Conservation (phyloP, 1,284 basidiomycete species). For the Rhodofomes roseus region DNA sequence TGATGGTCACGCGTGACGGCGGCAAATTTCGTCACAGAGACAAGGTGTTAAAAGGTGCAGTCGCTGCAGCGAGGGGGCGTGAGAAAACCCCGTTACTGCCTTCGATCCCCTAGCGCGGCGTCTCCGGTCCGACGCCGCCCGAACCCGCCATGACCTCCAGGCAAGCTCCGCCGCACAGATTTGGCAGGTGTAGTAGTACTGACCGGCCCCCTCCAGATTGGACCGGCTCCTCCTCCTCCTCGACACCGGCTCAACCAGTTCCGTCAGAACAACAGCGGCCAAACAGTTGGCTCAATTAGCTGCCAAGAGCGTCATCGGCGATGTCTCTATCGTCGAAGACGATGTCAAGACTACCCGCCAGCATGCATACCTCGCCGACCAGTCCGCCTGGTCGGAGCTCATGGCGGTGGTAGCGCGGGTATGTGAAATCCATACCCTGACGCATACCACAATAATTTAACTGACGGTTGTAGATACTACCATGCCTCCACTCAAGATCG, state of each 20-base stretch:
- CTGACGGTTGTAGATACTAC: conserved; percentile 60
- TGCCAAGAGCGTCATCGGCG: conserved; percentile 74
- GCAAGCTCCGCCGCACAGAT: conserved; percentile 32
- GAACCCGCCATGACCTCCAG: conserved; percentile 62
- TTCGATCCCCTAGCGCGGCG: conserved; percentile 33
- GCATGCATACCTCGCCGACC: conserved; percentile 56
- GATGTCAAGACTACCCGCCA: conserved; percentile 63
- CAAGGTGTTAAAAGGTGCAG: conserved; percentile 37
- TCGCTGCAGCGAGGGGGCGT: conserved; percentile 32
- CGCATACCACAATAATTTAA: too few relatives aligned
- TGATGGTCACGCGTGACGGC: conserved; percentile 31
- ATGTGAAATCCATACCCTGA: conserved; percentile 19
- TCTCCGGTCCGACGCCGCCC: conserved; percentile 35
- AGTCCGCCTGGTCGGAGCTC: conserved; percentile 75
- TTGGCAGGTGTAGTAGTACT: conserved; percentile 20
- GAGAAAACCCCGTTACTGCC: conserved; percentile 37
- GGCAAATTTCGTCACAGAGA: conserved; percentile 36
- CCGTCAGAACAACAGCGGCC: conserved; percentile 86
- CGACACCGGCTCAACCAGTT: conserved; percentile 85
- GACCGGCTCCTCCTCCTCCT: conserved; percentile 89
- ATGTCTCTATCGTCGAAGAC: conserved; percentile 78
- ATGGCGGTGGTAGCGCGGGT: conserved; percentile 82
- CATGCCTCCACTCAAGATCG: conserved; percentile 84
- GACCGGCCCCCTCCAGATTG: conserved; percentile 48
- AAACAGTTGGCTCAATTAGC: conserved; percentile 92